Evolutionary conservation across 371 early-diverging fungal species (phyloP).

Genomic region (Mortierella sp.): DNA sequence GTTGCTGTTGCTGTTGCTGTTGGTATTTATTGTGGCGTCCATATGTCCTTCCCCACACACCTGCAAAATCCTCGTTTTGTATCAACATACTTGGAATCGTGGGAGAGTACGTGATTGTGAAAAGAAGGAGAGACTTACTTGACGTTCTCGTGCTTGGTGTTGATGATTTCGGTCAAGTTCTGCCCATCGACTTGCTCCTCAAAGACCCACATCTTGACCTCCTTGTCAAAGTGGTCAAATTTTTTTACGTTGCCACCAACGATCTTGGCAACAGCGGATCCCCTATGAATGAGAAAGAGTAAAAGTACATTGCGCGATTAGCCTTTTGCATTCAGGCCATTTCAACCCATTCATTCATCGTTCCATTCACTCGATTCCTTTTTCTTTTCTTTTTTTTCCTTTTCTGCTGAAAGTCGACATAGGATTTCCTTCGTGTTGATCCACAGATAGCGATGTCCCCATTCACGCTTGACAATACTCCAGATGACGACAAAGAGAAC

Average conservation of each 20-base stretch:
- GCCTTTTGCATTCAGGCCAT: not conserved
- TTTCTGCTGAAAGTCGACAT: not conserved
- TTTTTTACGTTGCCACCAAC: conserved; percentile 87
- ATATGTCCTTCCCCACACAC: not conserved
- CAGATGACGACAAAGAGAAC: not conserved
- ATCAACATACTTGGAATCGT: too few species aligned
- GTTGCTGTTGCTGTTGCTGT: not conserved
- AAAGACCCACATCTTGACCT: conserved; percentile 96
- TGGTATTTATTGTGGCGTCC: not conserved
- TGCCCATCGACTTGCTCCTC: conserved; percentile 89
- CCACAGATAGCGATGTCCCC: not conserved
- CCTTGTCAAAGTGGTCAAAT: conserved; percentile 77
- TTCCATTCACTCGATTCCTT: not conserved
- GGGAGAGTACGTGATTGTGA: too few species aligned
- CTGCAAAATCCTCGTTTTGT: too few species aligned
- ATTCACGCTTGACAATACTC: not conserved
- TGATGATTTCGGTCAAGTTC: conserved; percentile 96
- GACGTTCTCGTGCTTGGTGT: conserved; percentile 93
- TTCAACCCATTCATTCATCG: not conserved
- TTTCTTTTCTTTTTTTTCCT: not conserved
- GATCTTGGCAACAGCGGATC: conserved; percentile 95
- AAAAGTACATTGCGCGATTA: not conserved
- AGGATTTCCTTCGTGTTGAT: not conserved
- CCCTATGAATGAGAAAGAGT: conserved; percentile 73
- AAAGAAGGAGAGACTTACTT: conserved; percentile 69